Evolutionary conservation across 257 asterid genomes (phyloP).

Genomic region (Solanum sitiens): DNA sequence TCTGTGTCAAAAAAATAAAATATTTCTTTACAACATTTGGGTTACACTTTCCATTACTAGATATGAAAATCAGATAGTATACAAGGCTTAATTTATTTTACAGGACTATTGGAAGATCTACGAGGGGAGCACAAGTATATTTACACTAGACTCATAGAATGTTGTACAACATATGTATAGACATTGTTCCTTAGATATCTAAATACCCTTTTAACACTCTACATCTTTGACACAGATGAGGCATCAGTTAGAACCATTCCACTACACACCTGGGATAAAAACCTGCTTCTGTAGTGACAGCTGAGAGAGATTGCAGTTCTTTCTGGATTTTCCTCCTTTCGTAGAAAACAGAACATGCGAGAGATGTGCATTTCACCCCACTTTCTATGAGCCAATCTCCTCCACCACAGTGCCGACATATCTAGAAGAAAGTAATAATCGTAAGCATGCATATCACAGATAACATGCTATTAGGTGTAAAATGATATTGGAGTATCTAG

Average conservation of each 20-base stretch:
- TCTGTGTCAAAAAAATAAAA: not conserved
- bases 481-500: not conserved
- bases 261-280: conserved; percentile 64
- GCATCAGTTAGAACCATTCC: conserved; percentile 61
- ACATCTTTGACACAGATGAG: not conserved
- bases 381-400: conserved; percentile 82
- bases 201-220: not conserved
- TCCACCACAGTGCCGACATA: conserved; percentile 95
- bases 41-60: not conserved
- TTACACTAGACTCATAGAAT: not conserved
- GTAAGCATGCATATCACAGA: not conserved
- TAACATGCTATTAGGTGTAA: not conserved
- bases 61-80: not conserved
- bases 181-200: not conserved
- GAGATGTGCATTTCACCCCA: conserved; percentile 83
- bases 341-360: conserved; percentile 77
- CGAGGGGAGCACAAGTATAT: not conserved
- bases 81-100: not conserved
- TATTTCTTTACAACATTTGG: not conserved
- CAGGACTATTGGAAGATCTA: not conserved
- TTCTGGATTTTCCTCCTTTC: conserved; percentile 82
- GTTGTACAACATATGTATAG: not conserved
- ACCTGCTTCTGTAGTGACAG: conserved; percentile 45
- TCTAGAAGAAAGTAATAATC: conserved; percentile 21
- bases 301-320: conserved; percentile 58